These are phyloP conservation scores for Jaapia argillacea DNA, from an alignment of 768 basidiomycete species.

Conservation along the genomic window DNA sequence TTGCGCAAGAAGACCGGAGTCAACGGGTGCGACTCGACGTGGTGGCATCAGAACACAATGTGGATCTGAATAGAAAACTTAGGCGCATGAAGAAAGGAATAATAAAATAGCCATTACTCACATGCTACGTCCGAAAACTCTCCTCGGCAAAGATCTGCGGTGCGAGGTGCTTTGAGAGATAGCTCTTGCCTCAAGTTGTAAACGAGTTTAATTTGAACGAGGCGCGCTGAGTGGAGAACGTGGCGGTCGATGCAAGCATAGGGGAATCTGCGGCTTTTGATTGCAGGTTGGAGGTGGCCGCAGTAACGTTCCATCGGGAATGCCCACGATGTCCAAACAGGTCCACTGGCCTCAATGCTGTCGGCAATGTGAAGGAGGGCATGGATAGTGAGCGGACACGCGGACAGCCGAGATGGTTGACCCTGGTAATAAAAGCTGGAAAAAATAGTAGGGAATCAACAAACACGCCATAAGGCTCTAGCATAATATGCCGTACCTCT, in stretches of 20 bases:
- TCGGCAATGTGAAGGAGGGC: slow-evolving; percentile 20
- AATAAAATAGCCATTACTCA: background rate
- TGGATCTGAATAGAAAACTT: background rate
- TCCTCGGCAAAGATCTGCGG: background rate
- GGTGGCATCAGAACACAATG: background rate
- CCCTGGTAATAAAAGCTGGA: slow-evolving; percentile 21
- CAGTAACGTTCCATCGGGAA: slow-evolving; percentile 22
- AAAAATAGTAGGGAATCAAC: background rate
- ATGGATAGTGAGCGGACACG: slow-evolving; percentile 23
- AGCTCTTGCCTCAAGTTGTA: slow-evolving; percentile 5
- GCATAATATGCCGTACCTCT: slow-evolving; percentile 6
- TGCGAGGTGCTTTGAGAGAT: background rate
- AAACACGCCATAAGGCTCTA: no score
- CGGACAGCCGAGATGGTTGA: slow-evolving; percentile 10
- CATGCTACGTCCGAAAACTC: background rate
- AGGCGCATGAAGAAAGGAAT: no score
- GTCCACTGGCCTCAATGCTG: slow-evolving; percentile 13
- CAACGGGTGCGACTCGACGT: background rate
- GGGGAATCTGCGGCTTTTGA: slow-evolving; percentile 12
- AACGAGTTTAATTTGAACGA: slow-evolving; percentile 8
- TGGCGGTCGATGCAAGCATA: slow-evolving; percentile 9
- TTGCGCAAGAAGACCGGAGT: background rate
- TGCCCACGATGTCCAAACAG: slow-evolving; percentile 18
- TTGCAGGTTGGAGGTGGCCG: slow-evolving; percentile 10
- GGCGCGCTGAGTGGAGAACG: slow-evolving; percentile 5